These are phyloP conservation scores for Myxozyma sirexii DNA, from an alignment of 805 yeast species.

Conservation along the genomic window DNA sequence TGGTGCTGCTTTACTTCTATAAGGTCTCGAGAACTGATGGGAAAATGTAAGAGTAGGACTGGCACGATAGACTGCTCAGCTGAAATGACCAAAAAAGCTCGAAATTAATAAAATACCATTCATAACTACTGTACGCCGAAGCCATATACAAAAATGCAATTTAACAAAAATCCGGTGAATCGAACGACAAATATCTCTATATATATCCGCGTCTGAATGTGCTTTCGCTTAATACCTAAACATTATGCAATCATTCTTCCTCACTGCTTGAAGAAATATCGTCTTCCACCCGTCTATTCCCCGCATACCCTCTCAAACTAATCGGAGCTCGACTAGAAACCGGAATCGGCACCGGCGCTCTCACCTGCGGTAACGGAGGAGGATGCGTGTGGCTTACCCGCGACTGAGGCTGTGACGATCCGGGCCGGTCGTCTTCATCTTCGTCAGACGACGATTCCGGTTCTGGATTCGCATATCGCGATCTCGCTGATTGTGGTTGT, in stretches of 20 bases:
- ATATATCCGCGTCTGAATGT: no score
- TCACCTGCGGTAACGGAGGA: not conserved
- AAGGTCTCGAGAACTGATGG: no score
- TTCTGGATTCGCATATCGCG: conserved; percentile 6
- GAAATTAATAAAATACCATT: no score
- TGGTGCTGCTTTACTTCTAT: no score
- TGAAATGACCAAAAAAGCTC: no score
- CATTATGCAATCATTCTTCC: conserved; percentile 26
- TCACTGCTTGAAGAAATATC: conserved; percentile 36
- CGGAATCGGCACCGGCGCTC: conserved; percentile 7
- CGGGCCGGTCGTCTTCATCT: conserved; percentile 8
- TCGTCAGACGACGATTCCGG: conserved; percentile 29
- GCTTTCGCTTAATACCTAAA: not conserved
- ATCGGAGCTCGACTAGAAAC: conserved; percentile 26
- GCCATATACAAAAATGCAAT: no score
- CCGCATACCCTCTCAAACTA: conserved; percentile 35
- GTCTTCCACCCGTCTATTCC: conserved; percentile 30
- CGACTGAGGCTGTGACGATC: not conserved
- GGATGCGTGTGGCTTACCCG: not conserved
- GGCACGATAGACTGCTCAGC: no score
- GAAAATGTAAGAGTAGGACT: no score
- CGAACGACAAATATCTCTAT: no score
- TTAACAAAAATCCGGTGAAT: no score
- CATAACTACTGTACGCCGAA: no score
- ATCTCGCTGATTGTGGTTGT: conserved; percentile 1